Percentiles rank a stretch among this genome's conserved stretches.
Conservation (phyloP, 352 stramenopile genomes). For the Pythium volutum region DNA sequence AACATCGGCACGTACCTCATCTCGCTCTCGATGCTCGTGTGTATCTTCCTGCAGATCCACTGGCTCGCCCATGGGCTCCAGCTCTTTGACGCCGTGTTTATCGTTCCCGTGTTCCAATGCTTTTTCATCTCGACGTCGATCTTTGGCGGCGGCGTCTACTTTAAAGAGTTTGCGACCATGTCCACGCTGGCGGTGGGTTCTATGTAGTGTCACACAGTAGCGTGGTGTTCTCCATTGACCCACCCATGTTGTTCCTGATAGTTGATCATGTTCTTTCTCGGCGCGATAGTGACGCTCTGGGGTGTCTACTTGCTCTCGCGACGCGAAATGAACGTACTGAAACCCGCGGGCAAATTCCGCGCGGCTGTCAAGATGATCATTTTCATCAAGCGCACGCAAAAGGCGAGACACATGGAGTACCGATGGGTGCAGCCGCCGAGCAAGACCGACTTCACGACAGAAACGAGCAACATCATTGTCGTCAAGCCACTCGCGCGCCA, state of each 20-base stretch:
- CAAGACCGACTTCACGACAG: not conserved
- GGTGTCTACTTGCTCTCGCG: conserved; percentile 68
- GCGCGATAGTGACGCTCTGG: conserved; percentile 58
- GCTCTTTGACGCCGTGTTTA: conserved; percentile 83
- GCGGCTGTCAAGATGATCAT: conserved; percentile 53
- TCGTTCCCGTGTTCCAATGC: conserved; percentile 85
- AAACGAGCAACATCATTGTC: not conserved
- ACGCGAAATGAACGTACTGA: conserved; percentile 65
- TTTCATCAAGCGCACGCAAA: conserved; percentile 65
- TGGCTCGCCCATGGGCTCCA: conserved; percentile 83
- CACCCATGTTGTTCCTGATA: no score
- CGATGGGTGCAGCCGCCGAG: conserved; percentile 32
- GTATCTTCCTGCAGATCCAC: conserved; percentile 87
- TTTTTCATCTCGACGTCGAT: conserved; percentile 92
- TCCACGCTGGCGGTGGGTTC: conserved; percentile 34
- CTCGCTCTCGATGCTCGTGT: conserved; percentile 70
- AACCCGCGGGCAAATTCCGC: conserved; percentile 39
- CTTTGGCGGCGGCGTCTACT: conserved; percentile 87
- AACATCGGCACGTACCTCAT: conserved; percentile 78
- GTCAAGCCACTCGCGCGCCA: conserved; percentile 12
- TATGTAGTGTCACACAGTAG: no score
- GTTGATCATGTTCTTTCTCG: conserved; percentile 73
- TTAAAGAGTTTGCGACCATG: conserved; percentile 79
- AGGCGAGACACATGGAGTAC: conserved; percentile 49
- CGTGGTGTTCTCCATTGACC: no score